Conservation (phyloP, 164 flowering plant species). For the Kalanchoe fedtschenkoi region DNA sequence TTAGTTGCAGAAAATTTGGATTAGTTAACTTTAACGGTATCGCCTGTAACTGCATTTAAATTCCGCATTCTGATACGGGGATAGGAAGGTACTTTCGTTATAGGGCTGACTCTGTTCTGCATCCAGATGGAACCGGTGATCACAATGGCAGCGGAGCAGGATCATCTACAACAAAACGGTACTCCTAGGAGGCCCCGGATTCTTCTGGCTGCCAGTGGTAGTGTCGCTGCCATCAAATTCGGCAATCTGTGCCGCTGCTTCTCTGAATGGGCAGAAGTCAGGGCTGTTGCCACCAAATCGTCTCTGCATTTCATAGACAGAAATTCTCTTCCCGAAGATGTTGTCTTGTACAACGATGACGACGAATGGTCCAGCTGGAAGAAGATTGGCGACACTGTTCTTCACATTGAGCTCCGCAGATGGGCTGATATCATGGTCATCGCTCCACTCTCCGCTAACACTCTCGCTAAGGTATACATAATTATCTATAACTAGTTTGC, state of each 20-base stretch:
- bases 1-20: too few relatives aligned
- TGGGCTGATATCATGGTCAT: conserved; percentile 79
- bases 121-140: too few relatives aligned
- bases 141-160: too few relatives aligned
- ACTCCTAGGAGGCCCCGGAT: conserved; percentile 43
- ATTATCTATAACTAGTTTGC: too few relatives aligned
- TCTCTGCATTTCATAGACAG: conserved; percentile 16
- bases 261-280: conserved; percentile 63
- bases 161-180: too few relatives aligned
- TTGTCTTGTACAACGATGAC: conserved; percentile 24
- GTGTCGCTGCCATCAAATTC: conserved; percentile 65
- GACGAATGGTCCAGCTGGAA: conserved; percentile 36
- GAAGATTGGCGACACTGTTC: conserved; percentile 46
- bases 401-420: conserved; percentile 56
- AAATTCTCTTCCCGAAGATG: conserved; percentile 11
- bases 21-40: too few relatives aligned
- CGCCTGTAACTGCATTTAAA: too few relatives aligned
- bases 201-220: conserved; percentile 66
- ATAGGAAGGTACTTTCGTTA: too few relatives aligned
- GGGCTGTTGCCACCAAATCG: conserved; percentile 41
- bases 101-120: too few relatives aligned
- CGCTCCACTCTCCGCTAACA: conserved; percentile 71
- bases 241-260: conserved; percentile 43
- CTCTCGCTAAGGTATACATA: conserved; percentile 76
- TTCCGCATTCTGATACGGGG: too few relatives aligned